Evolutionary conservation across 2,329 filamentous ascomycete genomes (phyloP), one percentile per base, ranked within the genome.

Genomic region (Calonectria honghensis): DNA sequence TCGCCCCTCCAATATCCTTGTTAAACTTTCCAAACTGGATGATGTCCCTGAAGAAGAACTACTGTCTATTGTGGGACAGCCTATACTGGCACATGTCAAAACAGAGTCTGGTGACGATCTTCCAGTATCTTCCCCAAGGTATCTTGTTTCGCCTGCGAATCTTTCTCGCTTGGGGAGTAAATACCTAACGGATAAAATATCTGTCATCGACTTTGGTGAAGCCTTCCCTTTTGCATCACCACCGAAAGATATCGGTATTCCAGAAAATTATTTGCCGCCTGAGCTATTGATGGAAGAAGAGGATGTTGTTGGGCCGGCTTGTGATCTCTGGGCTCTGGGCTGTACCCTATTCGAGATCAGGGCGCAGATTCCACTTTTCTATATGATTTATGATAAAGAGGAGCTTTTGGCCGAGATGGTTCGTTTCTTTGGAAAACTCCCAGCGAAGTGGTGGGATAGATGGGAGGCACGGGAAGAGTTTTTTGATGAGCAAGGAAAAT

Each of bases 341-440:
- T 85, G 83, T 31, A 84, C 82, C 0, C 41, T 85, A 0, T 83
- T 83, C 41, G 82, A 85, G 71, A 84, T 84, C 0, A 79, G 83
- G 0, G 76, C 79, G 0, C 82, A 83, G 0, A 68, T 80, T 5
- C 75, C 75, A 0, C 75, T 86, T 0, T 84, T 84, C 27, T 76
- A 80, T 27, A 78, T 76, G 79, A 80, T 76, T 29, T 77, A 80
- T 35, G 79, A 82, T 6, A 64, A 63, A 1, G 83, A 85, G n/a
- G 82, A 84, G 1, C 52, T 82, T 9, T 35, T 85, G 0, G 71
- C 76, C 2, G 76, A 79, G 6, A 81, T 85, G 32, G 80, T 81
- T 0, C 63, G 77, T 6, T 76, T 83, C 13, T 79, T 85, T 10
- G 82, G 84, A 0, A 82, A 82, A 71, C 63, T 84, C 1, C 83